Percentiles rank a stretch among this genome's conserved stretches.
These are phyloP conservation scores for Aspergillus jensenii DNA, from an alignment of 2,329 filamentous ascomycete genomes.

Conservation along the genomic window DNA sequence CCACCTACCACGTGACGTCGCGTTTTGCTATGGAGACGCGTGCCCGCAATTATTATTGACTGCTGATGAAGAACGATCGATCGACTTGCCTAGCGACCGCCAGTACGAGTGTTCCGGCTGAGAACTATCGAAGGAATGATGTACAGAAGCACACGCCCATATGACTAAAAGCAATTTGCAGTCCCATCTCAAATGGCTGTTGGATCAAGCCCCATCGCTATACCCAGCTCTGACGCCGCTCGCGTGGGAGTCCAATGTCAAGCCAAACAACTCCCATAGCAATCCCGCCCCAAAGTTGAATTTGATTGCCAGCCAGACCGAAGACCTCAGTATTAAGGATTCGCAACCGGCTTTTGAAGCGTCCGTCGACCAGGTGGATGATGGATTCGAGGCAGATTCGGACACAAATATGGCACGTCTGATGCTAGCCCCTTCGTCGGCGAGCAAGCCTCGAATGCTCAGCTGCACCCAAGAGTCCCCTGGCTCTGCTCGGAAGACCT, in stretches of 20 bases:
- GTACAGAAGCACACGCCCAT: slow-evolving; percentile 32
- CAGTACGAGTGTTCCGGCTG: slow-evolving; percentile 7
- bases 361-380: slow-evolving; percentile 19
- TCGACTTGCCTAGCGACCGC: slow-evolving; percentile 8
- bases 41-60: slow-evolving; percentile 7
- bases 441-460: slow-evolving; percentile 41
- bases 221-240: slow-evolving; percentile 32
- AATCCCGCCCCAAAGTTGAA: slow-evolving; percentile 7
- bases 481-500: slow-evolving; percentile 20
- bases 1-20: slow-evolving; percentile 23
- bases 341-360: slow-evolving; percentile 7
- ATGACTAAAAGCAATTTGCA: slow-evolving; percentile 52
- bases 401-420: slow-evolving; percentile 46
- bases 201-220: slow-evolving; percentile 39
- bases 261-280: slow-evolving; percentile 5
- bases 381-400: slow-evolving; percentile 26
- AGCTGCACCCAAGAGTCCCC: slow-evolving; percentile 27
- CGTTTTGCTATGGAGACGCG: slow-evolving; percentile 20
- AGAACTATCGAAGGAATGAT: slow-evolving; percentile 23
- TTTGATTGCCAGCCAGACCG: slow-evolving; percentile 5
- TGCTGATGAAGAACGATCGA: background rate
- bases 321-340: slow-evolving; percentile 12
- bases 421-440: slow-evolving; percentile 41
- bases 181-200: slow-evolving; percentile 48
- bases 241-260: slow-evolving; percentile 24